Evolutionary conservation across 441 rosid species (phyloP).

Genomic region (Gossypium trilobum): DNA sequence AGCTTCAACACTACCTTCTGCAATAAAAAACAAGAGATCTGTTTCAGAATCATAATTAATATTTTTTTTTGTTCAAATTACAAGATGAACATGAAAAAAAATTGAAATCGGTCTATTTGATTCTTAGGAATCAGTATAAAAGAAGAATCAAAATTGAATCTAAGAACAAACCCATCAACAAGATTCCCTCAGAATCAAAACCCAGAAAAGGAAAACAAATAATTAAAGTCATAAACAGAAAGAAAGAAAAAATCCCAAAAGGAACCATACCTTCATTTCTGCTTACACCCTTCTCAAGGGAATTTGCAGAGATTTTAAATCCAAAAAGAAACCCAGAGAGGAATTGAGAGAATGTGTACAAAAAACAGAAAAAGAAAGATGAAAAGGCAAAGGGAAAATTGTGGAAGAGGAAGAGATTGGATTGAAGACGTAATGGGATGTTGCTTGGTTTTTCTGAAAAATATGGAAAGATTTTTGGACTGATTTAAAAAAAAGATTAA

Average conservation of each 20-base stretch:
- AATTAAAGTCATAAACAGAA: not conserved
- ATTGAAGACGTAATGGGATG: constrained; percentile 24
- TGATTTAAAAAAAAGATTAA: constrained; percentile 46
- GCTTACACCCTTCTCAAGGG: constrained; percentile 13
- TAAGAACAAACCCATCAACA: constrained; percentile 6
- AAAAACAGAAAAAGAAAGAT: constrained; percentile 3
- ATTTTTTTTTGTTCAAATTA: no score
- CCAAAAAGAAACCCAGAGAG: constrained; percentile 14
- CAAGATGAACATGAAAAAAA: no score
- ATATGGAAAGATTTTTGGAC: constrained; percentile 8
- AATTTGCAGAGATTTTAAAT: constrained; percentile 21
- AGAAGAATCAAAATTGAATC: constrained; percentile 5
- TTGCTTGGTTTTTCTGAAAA: constrained; percentile 22
- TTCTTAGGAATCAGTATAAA: not conserved
- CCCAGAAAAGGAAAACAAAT: constrained; percentile 5
- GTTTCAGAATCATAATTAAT: not conserved
- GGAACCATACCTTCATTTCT: constrained; percentile 45
- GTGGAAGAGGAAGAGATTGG: not conserved
- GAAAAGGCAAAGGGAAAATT: not conserved
- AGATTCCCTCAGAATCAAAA: constrained; percentile 15
- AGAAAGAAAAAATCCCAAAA: constrained; percentile 7
- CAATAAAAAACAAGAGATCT: constrained; percentile 17
- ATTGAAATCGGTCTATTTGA: not conserved
- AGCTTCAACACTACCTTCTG: constrained; percentile 73
- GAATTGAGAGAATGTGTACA: constrained; percentile 8